Percentiles rank a stretch among this genome's conserved stretches.
Conservation (phyloP, 164 flowering plant genomes). For the Liquidambar formosana region DNA sequence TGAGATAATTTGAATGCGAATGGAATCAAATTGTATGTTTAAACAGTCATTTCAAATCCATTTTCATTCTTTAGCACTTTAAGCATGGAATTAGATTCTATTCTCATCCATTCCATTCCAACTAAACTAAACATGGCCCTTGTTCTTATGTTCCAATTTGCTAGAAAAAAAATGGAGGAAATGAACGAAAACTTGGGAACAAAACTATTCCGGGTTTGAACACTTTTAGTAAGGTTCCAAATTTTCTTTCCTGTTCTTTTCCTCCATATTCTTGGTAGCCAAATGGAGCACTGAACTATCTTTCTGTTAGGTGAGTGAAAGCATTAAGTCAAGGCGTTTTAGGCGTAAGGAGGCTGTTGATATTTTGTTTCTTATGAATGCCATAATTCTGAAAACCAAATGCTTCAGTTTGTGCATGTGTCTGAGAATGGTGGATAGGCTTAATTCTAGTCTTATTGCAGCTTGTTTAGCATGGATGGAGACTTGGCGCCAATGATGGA, state of each 20-base stretch:
- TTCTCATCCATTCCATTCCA: too few relatives aligned
- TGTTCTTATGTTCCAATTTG: background rate
- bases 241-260: background rate
- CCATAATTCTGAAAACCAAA: background rate
- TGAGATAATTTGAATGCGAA: too few relatives aligned
- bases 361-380: background rate
- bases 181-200: background rate
- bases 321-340: too few relatives aligned
- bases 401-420: background rate
- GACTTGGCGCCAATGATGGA: conserved; percentile 88
- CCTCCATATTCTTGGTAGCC: background rate
- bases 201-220: background rate
- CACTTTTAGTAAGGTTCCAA: background rate
- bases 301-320: background rate
- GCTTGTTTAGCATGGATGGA: conserved; percentile 99
- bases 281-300: background rate
- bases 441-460: conserved; percentile 29
- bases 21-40: too few relatives aligned
- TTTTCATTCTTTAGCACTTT: too few relatives aligned
- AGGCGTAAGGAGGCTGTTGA: too few relatives aligned
- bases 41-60: too few relatives aligned
- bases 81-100: too few relatives aligned
- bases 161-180: too few relatives aligned
- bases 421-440: background rate
- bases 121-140: too few relatives aligned